Conservation (phyloP, 73 alveolate species). For the Stentor coeruleus region DNA sequence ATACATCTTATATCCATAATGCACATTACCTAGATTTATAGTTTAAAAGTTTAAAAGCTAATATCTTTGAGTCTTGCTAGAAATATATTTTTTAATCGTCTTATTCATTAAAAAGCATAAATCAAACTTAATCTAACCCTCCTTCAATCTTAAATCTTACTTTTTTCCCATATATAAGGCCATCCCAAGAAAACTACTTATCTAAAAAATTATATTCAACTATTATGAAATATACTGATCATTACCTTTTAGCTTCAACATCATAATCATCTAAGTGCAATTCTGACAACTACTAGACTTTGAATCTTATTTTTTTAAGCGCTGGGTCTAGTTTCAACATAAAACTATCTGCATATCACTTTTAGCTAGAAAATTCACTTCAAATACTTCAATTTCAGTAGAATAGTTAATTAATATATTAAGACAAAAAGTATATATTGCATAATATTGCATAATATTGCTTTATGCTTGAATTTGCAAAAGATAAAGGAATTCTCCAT, state of each 20-base stretch:
- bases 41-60: too few relatives aligned
- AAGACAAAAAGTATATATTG: neutral
- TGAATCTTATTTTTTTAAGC: neutral
- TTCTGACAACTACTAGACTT: conserved; percentile 17
- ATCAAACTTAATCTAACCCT: too few relatives aligned
- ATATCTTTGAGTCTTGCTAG: too few relatives aligned
- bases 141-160: too few relatives aligned
- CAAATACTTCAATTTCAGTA: neutral
- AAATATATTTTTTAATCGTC: too few relatives aligned
- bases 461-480: conserved; percentile 15
- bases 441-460: conserved; percentile 12
- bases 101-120: too few relatives aligned
- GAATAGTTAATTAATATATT: conserved; percentile 11
- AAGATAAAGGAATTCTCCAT: neutral
- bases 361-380: neutral
- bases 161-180: neutral
- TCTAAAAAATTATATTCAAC: neutral
- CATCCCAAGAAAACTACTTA: neutral
- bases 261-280: neutral
- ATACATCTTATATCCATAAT: too few relatives aligned
- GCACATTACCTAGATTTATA: too few relatives aligned
- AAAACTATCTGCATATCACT: conserved; percentile 1
- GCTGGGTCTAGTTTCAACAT: neutral
- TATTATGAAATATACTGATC: neutral
- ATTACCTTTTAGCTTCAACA: neutral